Evolutionary conservation across 208 protist genomes (phyloP).

Genomic region (Trypanosoma lewisi): DNA sequence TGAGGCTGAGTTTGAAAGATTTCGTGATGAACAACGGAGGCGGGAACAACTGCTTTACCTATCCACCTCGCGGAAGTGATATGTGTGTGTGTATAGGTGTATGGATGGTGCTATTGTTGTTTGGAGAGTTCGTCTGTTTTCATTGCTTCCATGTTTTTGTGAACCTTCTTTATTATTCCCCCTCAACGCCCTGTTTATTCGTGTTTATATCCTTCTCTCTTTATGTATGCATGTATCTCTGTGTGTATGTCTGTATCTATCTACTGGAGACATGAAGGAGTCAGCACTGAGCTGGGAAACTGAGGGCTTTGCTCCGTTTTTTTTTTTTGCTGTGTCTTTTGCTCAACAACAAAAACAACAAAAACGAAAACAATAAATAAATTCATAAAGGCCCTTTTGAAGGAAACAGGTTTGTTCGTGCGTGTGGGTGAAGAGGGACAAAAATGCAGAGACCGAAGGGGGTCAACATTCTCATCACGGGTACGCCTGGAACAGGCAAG

Average conservation of each 20-base stretch:
- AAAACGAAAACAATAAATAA: background rate
- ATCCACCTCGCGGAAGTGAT: constrained; percentile 15
- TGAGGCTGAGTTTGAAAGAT: constrained; percentile 58
- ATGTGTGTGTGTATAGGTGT: background rate
- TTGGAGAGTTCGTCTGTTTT: background rate
- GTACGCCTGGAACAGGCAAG: constrained; percentile 97
- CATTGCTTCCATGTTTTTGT: background rate
- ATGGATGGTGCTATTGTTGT: constrained; percentile 2
- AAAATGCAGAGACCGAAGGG: constrained; percentile 67
- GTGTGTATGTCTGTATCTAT: background rate
- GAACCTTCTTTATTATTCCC: background rate
- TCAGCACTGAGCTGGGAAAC: background rate
- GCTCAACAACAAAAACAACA: background rate
- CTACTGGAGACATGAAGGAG: background rate
- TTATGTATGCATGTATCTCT: background rate
- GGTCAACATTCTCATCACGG: constrained; percentile 93
- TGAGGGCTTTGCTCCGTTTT: background rate
- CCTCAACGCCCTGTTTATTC: background rate
- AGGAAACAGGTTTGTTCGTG: background rate
- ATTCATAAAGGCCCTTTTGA: no score
- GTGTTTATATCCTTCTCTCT: constrained; percentile 11
- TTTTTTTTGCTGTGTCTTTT: background rate
- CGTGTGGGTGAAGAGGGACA: background rate
- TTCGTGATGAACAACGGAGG: constrained; percentile 50
- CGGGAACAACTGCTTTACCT: constrained; percentile 36